These are phyloP conservation scores for Exobasidium rhododendri DNA, from an alignment of 1,284 basidiomycete species.

Conservation along the genomic window DNA sequence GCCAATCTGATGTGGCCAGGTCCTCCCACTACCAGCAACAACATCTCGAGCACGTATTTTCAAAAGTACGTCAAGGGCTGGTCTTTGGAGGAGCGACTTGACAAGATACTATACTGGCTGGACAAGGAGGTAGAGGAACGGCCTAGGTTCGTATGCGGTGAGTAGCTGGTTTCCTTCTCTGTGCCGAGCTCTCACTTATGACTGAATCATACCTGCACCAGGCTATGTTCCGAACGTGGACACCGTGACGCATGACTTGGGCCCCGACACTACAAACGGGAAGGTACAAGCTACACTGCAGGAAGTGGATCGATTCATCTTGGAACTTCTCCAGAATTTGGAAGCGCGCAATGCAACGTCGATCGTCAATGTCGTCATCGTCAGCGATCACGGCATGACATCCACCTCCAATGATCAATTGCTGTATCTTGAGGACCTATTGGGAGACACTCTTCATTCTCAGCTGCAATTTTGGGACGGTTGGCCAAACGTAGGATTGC, in stretches of 20 bases:
- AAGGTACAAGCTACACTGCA: background rate
- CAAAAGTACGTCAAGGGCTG: slow-evolving; percentile 35
- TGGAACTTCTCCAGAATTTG: slow-evolving; percentile 65
- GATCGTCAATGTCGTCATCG: slow-evolving; percentile 82
- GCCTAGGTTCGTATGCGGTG: slow-evolving; percentile 27
- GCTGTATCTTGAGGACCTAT: slow-evolving; percentile 76
- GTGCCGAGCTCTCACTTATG: too few relatives aligned
- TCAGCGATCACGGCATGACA: slow-evolving; percentile 91
- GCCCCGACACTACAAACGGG: background rate
- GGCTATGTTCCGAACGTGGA: slow-evolving; percentile 64
- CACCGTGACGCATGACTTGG: slow-evolving; percentile 66
- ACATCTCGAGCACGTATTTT: slow-evolving; percentile 23
- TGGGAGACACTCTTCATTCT: slow-evolving; percentile 66
- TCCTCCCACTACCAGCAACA: slow-evolving; percentile 25
- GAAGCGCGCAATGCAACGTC: slow-evolving; percentile 71
- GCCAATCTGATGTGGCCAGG: slow-evolving; percentile 44
- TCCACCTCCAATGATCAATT: slow-evolving; percentile 72
- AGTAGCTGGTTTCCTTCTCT: too few relatives aligned
- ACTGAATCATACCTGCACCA: too few relatives aligned
- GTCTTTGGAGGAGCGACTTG: slow-evolving; percentile 18
- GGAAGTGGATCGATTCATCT: slow-evolving; percentile 71
- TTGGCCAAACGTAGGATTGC: slow-evolving; percentile 57
- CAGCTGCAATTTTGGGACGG: slow-evolving; percentile 68
- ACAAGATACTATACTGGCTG: slow-evolving; percentile 27
- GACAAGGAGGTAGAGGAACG: slow-evolving; percentile 23